phyloP scores from a whole-genome alignment of 148 eudicot species.

The Camellia lanceoleosa region DNA sequence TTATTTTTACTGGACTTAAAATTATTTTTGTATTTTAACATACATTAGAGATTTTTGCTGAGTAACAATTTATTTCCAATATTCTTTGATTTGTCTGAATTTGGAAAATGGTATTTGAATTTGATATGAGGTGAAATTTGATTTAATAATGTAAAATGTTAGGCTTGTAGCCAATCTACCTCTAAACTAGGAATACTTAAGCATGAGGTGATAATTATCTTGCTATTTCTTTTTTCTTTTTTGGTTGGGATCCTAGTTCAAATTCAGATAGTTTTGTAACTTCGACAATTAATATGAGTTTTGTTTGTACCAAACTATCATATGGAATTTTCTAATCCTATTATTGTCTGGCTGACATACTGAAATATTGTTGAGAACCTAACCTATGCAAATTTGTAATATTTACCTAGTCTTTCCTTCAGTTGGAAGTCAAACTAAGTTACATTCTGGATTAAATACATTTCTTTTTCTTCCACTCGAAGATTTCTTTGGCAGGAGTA shows the following conservation, averaged over 20 bases:
- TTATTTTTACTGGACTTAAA: not conserved
- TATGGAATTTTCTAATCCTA: no score
- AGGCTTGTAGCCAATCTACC: no score
- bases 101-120: not conserved
- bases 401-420: no score
- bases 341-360: no score
- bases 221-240: not conserved
- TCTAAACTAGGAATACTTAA: not conserved
- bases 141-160: no score
- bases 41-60: not conserved
- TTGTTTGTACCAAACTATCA: no score
- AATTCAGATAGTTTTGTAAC: not conserved
- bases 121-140: not conserved
- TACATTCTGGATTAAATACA: no score
- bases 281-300: not conserved
- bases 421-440: no score
- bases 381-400: no score
- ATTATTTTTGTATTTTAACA: not conserved
- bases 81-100: not conserved
- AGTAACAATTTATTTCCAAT: not conserved
- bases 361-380: no score
- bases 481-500: no score
- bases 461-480: no score
- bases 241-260: not conserved
- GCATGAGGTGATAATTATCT: not conserved